These are phyloP conservation scores for Solanum chilense DNA, from an alignment of 257 asterid genomes.

Conservation along the genomic window DNA sequence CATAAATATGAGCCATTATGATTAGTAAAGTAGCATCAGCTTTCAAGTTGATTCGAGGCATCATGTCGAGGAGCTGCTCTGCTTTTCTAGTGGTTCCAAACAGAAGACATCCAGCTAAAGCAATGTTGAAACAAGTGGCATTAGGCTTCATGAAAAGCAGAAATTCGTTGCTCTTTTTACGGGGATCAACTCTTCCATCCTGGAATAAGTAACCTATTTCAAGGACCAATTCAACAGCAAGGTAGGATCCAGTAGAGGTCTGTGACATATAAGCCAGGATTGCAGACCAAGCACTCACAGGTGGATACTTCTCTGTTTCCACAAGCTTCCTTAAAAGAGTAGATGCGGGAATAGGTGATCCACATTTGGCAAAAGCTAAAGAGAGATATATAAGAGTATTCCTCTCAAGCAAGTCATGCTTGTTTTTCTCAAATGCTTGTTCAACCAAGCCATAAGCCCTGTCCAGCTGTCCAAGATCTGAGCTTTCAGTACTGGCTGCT, in stretches of 20 bases:
- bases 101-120: constrained; percentile 76
- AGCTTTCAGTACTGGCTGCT: constrained; percentile 36
- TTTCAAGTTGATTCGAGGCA: constrained; percentile 72
- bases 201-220: constrained; percentile 88
- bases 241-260: constrained; percentile 55
- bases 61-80: constrained; percentile 91
- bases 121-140: constrained; percentile 40
- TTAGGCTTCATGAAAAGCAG: constrained; percentile 33
- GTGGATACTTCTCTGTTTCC: constrained; percentile 62
- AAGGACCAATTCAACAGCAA: constrained; percentile 74
- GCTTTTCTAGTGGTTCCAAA: constrained; percentile 79
- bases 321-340: constrained; percentile 72
- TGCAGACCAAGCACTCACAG: constrained; percentile 78
- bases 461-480: constrained; percentile 45
- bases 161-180: constrained; percentile 25
- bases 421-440: constrained; percentile 53
- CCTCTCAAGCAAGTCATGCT: constrained; percentile 45
- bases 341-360: constrained; percentile 59
- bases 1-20: constrained; percentile 74
- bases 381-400: constrained; percentile 60
- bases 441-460: constrained; percentile 74
- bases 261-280: constrained; percentile 58
- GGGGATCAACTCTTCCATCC: constrained; percentile 79
- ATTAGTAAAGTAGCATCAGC: constrained; percentile 52
- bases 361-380: constrained; percentile 65